phyloP scores from a whole-genome alignment of 192 early-diverging fungal genomes.

The Coemansia sp. region DNA sequence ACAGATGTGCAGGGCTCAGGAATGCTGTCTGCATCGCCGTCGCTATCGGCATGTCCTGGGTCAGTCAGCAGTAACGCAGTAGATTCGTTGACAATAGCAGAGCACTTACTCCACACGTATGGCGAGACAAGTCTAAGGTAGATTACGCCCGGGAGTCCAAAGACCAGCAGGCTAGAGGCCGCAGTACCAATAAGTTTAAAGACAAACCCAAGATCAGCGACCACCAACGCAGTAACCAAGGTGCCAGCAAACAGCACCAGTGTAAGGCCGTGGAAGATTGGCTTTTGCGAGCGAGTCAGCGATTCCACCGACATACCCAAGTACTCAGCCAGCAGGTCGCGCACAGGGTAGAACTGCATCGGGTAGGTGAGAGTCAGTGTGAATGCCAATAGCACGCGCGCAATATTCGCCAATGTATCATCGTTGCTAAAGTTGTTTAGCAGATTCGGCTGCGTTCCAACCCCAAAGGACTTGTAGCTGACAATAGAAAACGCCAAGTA shows the following conservation, averaged over 20 bases:
- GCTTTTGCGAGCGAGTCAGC: background rate
- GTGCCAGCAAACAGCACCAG: constrained; percentile 39
- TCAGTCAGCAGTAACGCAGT: background rate
- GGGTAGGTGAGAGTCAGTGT: constrained; percentile 64
- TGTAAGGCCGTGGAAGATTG: constrained; percentile 19
- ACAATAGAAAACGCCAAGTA: constrained; percentile 64
- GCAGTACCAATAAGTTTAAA: constrained; percentile 55
- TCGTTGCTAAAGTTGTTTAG: constrained; percentile 67
- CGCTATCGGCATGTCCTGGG: background rate
- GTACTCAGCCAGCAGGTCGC: constrained; percentile 28
- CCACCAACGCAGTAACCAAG: constrained; percentile 24
- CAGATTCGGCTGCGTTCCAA: constrained; percentile 63
- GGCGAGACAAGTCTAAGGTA: constrained; percentile 44
- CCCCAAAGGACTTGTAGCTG: constrained; percentile 66
- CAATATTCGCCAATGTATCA: constrained; percentile 62
- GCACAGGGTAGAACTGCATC: constrained; percentile 57
- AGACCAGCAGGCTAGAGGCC: constrained; percentile 45
- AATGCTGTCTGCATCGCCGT: constrained; percentile 11
- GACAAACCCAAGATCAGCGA: constrained; percentile 54
- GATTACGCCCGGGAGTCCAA: constrained; percentile 45
- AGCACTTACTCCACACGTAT: constrained; percentile 12
- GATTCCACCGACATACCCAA: constrained; percentile 28
- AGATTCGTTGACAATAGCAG: background rate
- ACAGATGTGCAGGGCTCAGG: constrained; percentile 30
- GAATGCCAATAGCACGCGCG: constrained; percentile 62